Base-by-base conservation (phyloP, 164 flowering plant species). In the Aristolochia contorta region DNA sequence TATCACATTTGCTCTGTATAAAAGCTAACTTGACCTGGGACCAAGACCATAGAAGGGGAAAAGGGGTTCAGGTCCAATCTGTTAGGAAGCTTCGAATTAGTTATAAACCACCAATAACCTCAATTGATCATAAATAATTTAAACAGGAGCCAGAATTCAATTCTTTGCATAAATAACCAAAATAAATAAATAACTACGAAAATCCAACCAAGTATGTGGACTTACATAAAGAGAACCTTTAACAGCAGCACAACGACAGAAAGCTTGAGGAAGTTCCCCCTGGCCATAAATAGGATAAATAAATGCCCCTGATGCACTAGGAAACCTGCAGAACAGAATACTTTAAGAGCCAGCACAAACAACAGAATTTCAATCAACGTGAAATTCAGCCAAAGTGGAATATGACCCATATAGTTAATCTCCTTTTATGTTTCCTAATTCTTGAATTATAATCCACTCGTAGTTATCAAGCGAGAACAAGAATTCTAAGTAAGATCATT, bases 201-300 rank as follows among this genome's bases (percentile, higher is more conserved):
- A 30, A n/a, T 32, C 20, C 43, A 56, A 27, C 51, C 47, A 48
- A 50, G 23, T 16, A 52, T 20, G 22, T 12, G 22, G 16, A 67
- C 70, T 82, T 81, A 93, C 99, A 75, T 90, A 77, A 56, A 90
- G 48, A 64, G 92, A 85, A 54, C 99, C 97, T 76, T 93, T 88
- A 47, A 93, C 97, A 50, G 99, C 97, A 74, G 99, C 97, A 67
- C 97, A 85, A 22, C 94, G 94, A 47, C 96, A 90, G 77, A 90
- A 88, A 33, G 96, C 92, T 66, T 88, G 97, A 60, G 96, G 77
- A 23, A 93, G 75, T 69, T 93, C 99, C 55, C 97, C 99, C 68
- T 82, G 94, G n/a, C 99, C 96, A 74, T 93, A 90, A 47, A 84
- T 76, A 54, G 99, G 97, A 75, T 88, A 93, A 61, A 88, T 71